Evolutionary conservation across 225 moss, liverwort and hornwort species (phyloP).

Genomic region (Pseudisothecium myosuroides): DNA sequence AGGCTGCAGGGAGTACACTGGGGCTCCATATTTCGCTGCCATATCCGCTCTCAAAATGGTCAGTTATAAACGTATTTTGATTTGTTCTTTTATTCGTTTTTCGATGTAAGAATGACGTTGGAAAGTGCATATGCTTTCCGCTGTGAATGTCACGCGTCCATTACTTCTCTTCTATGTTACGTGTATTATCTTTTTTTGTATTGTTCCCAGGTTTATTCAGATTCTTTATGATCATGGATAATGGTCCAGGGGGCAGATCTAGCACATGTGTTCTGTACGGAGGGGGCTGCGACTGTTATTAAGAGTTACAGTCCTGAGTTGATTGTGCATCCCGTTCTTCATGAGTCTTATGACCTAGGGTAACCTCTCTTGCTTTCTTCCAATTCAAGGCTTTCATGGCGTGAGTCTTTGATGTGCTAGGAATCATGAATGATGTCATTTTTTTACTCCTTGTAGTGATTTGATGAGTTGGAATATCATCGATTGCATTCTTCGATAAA

Average conservation of each 20-base stretch:
- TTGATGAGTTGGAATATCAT: not conserved
- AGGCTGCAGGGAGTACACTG: conserved; percentile 98
- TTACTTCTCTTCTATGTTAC: not conserved
- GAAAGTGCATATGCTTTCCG: not conserved
- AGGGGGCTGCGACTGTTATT: conserved; percentile 91
- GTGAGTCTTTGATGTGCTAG: not conserved
- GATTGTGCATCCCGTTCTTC: conserved; percentile 94
- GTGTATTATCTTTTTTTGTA: not conserved
- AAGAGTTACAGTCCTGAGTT: conserved; percentile 98
- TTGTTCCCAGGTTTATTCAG: not conserved
- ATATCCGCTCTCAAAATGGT: conserved; percentile 93
- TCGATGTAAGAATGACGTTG: not conserved
- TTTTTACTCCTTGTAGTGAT: not conserved
- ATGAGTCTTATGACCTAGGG: conserved; percentile 79
- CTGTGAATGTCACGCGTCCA: not conserved
- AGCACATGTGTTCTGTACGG: conserved; percentile 95
- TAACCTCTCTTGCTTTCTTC: conserved; percentile 1
- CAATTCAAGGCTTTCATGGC: not conserved
- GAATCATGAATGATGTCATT: not conserved
- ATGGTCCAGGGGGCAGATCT: conserved; percentile 83
- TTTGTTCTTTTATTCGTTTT: not conserved
- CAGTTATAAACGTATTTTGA: not conserved
- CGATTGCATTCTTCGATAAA: not conserved
- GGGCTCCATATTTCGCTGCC: conserved; percentile 90
- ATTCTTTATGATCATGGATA: not conserved